Percentiles rank a stretch among this genome's conserved stretches.
phyloP scores from a whole-genome alignment of 805 yeast species.

The Scheffersomyces amazonensis region DNA sequence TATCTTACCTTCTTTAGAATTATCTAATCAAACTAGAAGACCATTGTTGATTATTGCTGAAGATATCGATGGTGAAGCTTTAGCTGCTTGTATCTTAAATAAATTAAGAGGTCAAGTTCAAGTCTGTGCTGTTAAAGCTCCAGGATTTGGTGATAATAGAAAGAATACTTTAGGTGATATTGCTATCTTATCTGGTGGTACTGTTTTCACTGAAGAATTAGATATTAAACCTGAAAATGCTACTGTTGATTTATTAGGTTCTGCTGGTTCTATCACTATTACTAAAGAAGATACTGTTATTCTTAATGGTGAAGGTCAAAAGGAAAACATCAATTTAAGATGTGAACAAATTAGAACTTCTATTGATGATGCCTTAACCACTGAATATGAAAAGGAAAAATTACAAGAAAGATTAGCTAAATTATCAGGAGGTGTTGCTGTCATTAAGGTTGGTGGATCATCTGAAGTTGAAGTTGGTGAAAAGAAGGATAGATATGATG shows the following conservation, averaged over 20 bases:
- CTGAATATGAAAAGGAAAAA: constrained; percentile 94
- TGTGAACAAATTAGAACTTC: constrained; percentile 90
- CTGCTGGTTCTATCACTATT: constrained; percentile 86
- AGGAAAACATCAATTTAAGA: constrained; percentile 77
- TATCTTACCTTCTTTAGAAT: constrained; percentile 86
- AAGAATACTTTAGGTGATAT: constrained; percentile 94
- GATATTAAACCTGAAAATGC: constrained; percentile 96
- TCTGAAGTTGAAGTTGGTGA: constrained; percentile 98
- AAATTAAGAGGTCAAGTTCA: constrained; percentile 98
- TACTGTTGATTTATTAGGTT: constrained; percentile 83
- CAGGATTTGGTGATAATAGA: constrained; percentile 99
- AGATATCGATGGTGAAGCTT: constrained; percentile 96
- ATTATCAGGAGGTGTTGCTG: constrained; percentile 98
- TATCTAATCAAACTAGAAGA: constrained; percentile 89
- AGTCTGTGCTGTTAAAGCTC: constrained; percentile 96
- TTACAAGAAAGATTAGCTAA: constrained; percentile 96
- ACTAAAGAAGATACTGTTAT: constrained; percentile 95
- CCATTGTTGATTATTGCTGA: constrained; percentile 93
- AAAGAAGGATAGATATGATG: constrained; percentile 98
- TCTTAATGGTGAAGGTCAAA: constrained; percentile 87
- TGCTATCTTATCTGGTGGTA: constrained; percentile 93
- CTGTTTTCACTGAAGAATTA: constrained; percentile 86
- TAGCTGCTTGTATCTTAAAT: constrained; percentile 96
- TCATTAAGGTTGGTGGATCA: constrained; percentile 94
- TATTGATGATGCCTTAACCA: constrained; percentile 68